Percentiles rank a stretch among this genome's conserved stretches.
Conservation (phyloP, 129 eudicot genomes). For the Chrysanthemum seticuspe region DNA sequence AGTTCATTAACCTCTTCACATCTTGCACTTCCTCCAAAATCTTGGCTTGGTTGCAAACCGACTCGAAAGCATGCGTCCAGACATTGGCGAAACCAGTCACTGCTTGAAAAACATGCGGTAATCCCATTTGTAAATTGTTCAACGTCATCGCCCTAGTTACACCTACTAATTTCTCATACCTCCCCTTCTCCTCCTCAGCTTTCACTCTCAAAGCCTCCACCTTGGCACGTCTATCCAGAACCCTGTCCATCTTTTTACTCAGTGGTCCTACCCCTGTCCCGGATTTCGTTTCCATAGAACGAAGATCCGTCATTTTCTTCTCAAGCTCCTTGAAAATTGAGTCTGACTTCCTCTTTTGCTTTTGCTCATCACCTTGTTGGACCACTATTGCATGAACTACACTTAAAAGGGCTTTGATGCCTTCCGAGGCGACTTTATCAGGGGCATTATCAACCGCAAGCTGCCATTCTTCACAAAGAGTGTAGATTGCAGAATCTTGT, state of each 20-base stretch:
- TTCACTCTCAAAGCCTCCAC: conserved; percentile 63
- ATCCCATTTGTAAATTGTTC: conserved; percentile 81
- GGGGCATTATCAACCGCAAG: conserved; percentile 78
- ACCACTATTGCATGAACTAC: conserved; percentile 80
- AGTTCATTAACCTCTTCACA: conserved; percentile 65
- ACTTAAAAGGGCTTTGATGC: conserved; percentile 65
- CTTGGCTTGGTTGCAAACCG: conserved; percentile 73
- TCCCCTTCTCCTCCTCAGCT: conserved; percentile 87
- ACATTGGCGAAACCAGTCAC: conserved; percentile 90
- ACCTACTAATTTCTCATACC: conserved; percentile 62
- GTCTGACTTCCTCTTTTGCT: conserved; percentile 76
- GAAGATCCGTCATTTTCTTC: conserved; percentile 60
- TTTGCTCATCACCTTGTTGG: conserved; percentile 81
- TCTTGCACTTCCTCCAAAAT: conserved; percentile 46
- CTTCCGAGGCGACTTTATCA: conserved; percentile 93
- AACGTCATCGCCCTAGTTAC: conserved; percentile 75
- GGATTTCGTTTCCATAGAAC: conserved; percentile 64
- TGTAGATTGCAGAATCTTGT: conserved; percentile 76
- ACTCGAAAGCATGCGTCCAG: conserved; percentile 80
- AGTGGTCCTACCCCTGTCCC: conserved; percentile 46
- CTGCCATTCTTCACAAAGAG: conserved; percentile 95
- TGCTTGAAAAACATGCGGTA: conserved; percentile 94
- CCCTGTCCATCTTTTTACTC: conserved; percentile 44
- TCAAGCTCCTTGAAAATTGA: conserved; percentile 66
- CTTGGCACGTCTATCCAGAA: conserved; percentile 69